Evolutionary conservation across 306 rosid genomes (phyloP).

Genomic region (Phaseolus lunatus): DNA sequence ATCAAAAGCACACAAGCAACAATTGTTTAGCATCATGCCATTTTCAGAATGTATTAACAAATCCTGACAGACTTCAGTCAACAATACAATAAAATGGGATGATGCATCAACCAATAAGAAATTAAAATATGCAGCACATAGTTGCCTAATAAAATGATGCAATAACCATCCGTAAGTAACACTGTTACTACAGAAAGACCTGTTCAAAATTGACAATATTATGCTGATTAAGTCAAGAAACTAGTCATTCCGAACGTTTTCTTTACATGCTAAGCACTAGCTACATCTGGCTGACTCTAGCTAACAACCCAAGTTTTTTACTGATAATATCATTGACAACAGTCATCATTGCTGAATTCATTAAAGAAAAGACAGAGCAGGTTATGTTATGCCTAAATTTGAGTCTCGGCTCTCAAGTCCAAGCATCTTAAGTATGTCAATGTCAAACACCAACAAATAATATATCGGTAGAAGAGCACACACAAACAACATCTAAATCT

Average conservation of each 20-base stretch:
- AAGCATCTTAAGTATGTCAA: background rate
- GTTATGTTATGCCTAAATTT: background rate
- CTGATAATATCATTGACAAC: background rate
- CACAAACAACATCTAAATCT: background rate
- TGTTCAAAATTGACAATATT: background rate
- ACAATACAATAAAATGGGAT: background rate
- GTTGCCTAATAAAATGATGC: background rate
- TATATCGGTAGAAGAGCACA: background rate
- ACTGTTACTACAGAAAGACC: background rate
- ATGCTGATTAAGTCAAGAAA: conserved; percentile 62
- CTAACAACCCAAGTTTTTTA: background rate
- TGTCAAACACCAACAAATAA: background rate
- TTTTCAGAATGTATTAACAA: conserved; percentile 13
- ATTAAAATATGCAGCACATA: conserved; percentile 8
- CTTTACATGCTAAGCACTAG: conserved; percentile 24
- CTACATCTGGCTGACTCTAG: background rate
- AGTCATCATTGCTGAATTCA: conserved; percentile 8
- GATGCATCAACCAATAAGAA: conserved; percentile 14
- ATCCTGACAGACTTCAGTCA: background rate
- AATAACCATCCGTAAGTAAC: background rate
- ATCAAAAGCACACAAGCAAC: background rate
- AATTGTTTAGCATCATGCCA: conserved; percentile 16
- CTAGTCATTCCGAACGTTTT: conserved; percentile 3
- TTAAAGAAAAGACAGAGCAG: background rate
- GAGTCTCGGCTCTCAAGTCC: background rate